phyloP scores from a whole-genome alignment of 2,329 filamentous ascomycete species.

The Teratosphaeria nubilosa region DNA sequence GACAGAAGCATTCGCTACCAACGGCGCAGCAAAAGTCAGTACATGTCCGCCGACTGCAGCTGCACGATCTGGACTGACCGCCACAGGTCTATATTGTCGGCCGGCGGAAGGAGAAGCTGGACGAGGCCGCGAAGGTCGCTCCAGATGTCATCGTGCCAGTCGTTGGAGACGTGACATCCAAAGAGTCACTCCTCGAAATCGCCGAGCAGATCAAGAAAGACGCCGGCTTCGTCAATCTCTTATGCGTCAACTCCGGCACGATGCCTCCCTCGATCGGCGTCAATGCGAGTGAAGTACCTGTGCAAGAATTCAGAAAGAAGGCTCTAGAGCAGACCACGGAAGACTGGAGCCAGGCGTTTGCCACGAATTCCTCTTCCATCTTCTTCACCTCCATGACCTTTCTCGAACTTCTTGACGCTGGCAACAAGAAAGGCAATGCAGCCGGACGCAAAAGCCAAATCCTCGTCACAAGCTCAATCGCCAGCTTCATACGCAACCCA shows the following conservation, averaged over 20 bases:
- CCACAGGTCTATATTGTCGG: slow-evolving; percentile 37
- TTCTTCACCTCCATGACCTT: slow-evolving; percentile 32
- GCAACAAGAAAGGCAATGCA: slow-evolving; percentile 28
- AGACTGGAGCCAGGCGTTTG: slow-evolving; percentile 8
- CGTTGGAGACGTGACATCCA: slow-evolving; percentile 35
- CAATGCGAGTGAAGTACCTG: slow-evolving; percentile 1
- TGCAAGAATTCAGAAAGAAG: slow-evolving; percentile 6
- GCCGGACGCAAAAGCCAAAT: slow-evolving; percentile 31
- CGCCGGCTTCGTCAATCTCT: slow-evolving; percentile 24
- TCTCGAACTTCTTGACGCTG: slow-evolving; percentile 30
- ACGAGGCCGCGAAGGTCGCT: slow-evolving; percentile 31
- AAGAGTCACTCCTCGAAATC: slow-evolving; percentile 28
- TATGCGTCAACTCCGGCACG: slow-evolving; percentile 30
- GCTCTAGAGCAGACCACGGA: slow-evolving; percentile 3
- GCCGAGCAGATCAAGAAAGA: slow-evolving; percentile 30
- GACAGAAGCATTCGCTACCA: slow-evolving; percentile 33
- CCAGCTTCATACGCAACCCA: slow-evolving; percentile 32
- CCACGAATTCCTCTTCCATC: slow-evolving; percentile 6
- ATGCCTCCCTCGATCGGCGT: slow-evolving; percentile 10
- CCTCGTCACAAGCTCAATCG: slow-evolving; percentile 38
- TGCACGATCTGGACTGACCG: not conserved
- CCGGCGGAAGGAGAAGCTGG: slow-evolving; percentile 37
- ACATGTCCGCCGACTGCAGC: not conserved
- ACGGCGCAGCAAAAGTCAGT: slow-evolving; percentile 41
- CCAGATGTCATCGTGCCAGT: slow-evolving; percentile 31